Evolutionary conservation across 2,329 filamentous ascomycete genomes (phyloP).

Genomic region (Fusarium nisikadoi): DNA sequence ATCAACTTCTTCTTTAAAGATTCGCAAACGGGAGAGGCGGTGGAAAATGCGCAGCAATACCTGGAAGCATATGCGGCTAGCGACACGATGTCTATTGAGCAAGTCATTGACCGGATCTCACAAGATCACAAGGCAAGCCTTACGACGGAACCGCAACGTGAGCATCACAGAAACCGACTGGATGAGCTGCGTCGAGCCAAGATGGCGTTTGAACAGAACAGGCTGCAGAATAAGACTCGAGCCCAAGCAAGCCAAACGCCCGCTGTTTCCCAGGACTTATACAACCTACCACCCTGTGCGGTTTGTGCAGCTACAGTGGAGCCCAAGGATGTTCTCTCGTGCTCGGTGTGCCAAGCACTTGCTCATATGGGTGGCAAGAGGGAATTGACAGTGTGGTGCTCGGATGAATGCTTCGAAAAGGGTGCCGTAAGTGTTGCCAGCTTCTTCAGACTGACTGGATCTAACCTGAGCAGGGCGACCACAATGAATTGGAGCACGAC

Average conservation of each 20-base stretch:
- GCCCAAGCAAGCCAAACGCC: constrained; percentile 45
- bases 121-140: constrained; percentile 47
- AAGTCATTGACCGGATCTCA: constrained; percentile 49
- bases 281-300: constrained; percentile 53
- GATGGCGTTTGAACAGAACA: constrained; percentile 60
- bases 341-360: constrained; percentile 58
- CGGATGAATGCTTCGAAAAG: constrained; percentile 53
- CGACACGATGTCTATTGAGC: constrained; percentile 46
- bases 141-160: constrained; percentile 50
- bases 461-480: constrained; percentile 52
- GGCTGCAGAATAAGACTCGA: constrained; percentile 51
- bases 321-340: constrained; percentile 53
- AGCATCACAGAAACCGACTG: constrained; percentile 53
- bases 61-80: constrained; percentile 51
- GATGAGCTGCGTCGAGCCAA: constrained; percentile 61
- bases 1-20: constrained; percentile 56
- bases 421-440: constrained; percentile 52
- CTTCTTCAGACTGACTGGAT: background rate
- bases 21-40: constrained; percentile 46
- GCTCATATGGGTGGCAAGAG: constrained; percentile 50
- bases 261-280: constrained; percentile 47
- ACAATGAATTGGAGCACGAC: constrained; percentile 53
- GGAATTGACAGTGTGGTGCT: constrained; percentile 58
- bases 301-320: constrained; percentile 52
- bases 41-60: constrained; percentile 52